A percentile compares a stretch with the other conserved stretches of the same genome.
Evolutionary conservation across 306 rosid species (phyloP).

Genomic region (Ormosia emarginata): DNA sequence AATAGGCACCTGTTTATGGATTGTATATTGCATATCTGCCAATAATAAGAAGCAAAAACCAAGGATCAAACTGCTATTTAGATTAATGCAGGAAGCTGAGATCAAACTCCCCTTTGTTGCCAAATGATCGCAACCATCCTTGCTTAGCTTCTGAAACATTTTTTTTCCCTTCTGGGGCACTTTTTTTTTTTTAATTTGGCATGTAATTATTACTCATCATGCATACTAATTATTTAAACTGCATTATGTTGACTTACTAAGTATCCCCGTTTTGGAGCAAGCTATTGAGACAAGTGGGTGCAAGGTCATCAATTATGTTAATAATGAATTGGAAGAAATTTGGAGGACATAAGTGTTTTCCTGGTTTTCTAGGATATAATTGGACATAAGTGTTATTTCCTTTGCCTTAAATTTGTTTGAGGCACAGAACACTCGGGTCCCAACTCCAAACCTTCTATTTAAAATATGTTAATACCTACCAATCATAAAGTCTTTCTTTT

Average conservation of each 20-base stretch:
- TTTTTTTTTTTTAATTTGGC: neutral
- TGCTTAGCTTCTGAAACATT: neutral
- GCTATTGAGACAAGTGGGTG: neutral
- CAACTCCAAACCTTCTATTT: neutral
- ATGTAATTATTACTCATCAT: slow-evolving; percentile 1
- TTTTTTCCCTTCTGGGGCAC: neutral
- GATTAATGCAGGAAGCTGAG: neutral
- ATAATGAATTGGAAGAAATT: neutral
- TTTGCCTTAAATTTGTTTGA: neutral
- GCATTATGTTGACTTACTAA: neutral
- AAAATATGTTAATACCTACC: neutral
- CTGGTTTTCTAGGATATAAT: neutral
- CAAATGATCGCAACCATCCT: neutral
- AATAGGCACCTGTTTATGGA: neutral
- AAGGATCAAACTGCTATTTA: neutral
- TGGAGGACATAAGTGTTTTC: neutral
- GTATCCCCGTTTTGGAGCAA: neutral
- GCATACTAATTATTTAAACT: neutral
- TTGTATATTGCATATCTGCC: neutral
- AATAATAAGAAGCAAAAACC: neutral
- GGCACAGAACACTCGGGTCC: neutral
- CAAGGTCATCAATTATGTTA: neutral
- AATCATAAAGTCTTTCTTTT: neutral
- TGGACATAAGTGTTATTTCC: neutral
- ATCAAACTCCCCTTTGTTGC: neutral